Evolutionary conservation across 2,329 filamentous ascomycete genomes (phyloP).

Genomic region (Talaromyces verruculosus): DNA sequence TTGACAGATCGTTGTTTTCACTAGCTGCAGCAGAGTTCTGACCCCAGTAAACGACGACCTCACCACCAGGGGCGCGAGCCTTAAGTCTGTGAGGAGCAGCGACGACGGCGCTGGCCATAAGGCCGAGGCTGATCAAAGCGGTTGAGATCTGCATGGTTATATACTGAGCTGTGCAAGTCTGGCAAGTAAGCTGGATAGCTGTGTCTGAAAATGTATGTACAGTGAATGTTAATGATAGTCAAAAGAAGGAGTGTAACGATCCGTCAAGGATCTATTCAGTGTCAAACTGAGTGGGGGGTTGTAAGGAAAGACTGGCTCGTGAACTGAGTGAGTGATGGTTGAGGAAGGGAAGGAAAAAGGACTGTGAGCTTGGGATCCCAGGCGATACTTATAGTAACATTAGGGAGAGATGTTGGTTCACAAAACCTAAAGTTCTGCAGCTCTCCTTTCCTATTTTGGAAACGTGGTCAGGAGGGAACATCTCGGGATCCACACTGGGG

Average conservation of each 20-base stretch:
- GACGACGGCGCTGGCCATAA: constrained; percentile 14
- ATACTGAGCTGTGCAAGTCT: not conserved
- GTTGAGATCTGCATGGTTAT: constrained; percentile 17
- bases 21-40: constrained; percentile 15
- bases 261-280: constrained; percentile 22
- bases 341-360: not conserved
- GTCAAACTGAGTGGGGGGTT: constrained; percentile 16
- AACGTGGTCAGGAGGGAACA: constrained; percentile 1
- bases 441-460: not conserved
- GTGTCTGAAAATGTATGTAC: constrained; percentile 18
- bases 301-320: constrained; percentile 15
- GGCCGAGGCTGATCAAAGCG: constrained; percentile 11
- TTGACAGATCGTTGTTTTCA: constrained; percentile 20
- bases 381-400: constrained; percentile 11
- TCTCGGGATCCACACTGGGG: not conserved
- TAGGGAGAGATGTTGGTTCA: not conserved
- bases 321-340: constrained; percentile 8
- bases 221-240: constrained; percentile 17
- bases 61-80: constrained; percentile 16
- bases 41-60: constrained; percentile 21
- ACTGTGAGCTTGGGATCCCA: not conserved
- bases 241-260: constrained; percentile 19
- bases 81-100: constrained; percentile 19
- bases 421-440: not conserved
- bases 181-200: not conserved